Conservation (phyloP, 2,329 filamentous ascomycete genomes). For the Ophiocordyceps polyrhachis-furcata region DNA sequence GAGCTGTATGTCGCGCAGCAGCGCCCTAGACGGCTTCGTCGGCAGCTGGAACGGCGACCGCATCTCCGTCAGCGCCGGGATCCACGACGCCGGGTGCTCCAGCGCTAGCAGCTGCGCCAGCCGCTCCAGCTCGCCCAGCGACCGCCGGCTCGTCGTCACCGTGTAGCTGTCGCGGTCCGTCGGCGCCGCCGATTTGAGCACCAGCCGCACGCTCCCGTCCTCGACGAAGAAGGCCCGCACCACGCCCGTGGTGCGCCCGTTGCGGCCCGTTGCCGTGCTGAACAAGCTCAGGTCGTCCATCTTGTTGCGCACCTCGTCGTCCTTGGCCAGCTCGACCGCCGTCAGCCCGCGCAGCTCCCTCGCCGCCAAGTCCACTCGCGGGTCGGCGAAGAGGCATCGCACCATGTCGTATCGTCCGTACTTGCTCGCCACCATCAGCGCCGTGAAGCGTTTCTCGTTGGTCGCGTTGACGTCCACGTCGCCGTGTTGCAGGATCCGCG, state of each 20-base stretch:
- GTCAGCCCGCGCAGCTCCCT: conserved; percentile 78
- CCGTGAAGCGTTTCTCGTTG: conserved; percentile 88
- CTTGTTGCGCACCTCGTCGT: conserved; percentile 89
- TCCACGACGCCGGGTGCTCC: conserved; percentile 90
- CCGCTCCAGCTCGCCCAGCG: conserved; percentile 78
- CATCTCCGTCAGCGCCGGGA: conserved; percentile 59
- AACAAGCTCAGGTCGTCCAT: conserved; percentile 89
- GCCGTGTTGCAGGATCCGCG: conserved; percentile 60
- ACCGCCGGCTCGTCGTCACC: conserved; percentile 83
- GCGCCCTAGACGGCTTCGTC: conserved; percentile 71
- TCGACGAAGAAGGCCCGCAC: conserved; percentile 95
- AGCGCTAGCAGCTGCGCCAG: conserved; percentile 64
- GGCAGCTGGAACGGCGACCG: conserved; percentile 86
- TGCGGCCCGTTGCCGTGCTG: conserved; percentile 48
- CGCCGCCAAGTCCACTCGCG: conserved; percentile 67
- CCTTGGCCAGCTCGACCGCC: conserved; percentile 89
- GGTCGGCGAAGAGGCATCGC: conserved; percentile 67
- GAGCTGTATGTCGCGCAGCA: conserved; percentile 74
- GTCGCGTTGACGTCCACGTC: conserved; percentile 93
- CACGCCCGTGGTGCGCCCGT: conserved; percentile 76
- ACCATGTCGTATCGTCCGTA: conserved; percentile 93
- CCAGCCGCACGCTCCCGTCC: conserved; percentile 79
- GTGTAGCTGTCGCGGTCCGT: conserved; percentile 70
- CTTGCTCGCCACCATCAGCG: conserved; percentile 96
- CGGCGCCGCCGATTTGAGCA: conserved; percentile 83